phyloP scores from a whole-genome alignment of 179 eudicot genomes.

The Gypsophila paniculata region DNA sequence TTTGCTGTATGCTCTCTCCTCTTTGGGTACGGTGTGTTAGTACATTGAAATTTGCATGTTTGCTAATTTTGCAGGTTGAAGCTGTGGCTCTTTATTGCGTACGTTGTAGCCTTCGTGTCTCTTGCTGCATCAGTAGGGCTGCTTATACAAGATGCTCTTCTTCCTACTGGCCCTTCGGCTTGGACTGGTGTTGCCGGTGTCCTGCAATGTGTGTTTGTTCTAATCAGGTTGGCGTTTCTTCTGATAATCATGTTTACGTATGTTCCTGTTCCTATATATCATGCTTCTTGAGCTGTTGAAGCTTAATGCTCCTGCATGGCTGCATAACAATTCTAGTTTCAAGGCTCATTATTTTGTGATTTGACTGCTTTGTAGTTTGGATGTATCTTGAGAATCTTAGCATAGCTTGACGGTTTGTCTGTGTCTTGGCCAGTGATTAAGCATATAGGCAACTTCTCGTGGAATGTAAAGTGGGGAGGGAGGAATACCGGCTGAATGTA shows the following conservation, averaged over 20 bases:
- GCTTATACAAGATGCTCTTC: constrained; percentile 76
- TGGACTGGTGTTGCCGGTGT: constrained; percentile 97
- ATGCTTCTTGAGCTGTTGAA: neutral
- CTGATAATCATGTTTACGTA: neutral
- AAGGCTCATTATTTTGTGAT: neutral
- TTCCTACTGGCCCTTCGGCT: constrained; percentile 68
- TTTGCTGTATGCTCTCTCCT: neutral
- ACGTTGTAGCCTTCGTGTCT: constrained; percentile 83
- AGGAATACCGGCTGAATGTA: neutral
- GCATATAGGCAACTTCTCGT: neutral
- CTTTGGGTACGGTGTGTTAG: neutral
- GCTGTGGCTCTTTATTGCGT: constrained; percentile 94
- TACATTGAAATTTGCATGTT: constrained; percentile 8
- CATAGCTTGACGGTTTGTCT: neutral
- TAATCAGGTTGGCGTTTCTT: constrained; percentile 51
- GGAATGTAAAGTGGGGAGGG: neutral
- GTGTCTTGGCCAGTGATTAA: neutral
- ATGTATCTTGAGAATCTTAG: neutral
- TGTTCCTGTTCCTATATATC: neutral
- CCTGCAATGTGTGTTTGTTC: constrained; percentile 80
- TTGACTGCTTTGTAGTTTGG: neutral
- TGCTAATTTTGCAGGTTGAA: constrained; percentile 56
- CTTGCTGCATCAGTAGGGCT: constrained; percentile 92
- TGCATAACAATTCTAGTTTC: neutral
- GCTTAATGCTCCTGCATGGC: neutral